Evolutionary conservation across 2,329 filamentous ascomycete species (phyloP).

Genomic region (Gnomoniopsis sp.): DNA sequence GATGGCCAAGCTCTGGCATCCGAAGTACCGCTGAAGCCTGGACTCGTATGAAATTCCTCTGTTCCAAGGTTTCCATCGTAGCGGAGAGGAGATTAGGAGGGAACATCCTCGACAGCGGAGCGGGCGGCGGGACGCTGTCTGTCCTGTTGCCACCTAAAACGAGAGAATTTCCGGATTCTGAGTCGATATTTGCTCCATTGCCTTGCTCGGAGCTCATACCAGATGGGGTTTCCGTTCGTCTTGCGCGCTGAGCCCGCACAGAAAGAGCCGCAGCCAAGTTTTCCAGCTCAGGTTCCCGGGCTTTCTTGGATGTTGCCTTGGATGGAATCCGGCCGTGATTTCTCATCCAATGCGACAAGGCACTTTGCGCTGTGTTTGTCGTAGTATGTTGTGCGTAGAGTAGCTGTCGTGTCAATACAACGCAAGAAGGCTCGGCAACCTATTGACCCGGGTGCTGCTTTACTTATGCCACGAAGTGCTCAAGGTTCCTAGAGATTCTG

Average conservation of each 20-base stretch:
- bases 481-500: no score
- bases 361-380: neutral
- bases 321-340: neutral
- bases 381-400: neutral
- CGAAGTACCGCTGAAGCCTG: no score
- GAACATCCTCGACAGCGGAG: slow-evolving; percentile 4
- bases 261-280: no score
- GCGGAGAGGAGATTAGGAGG: neutral
- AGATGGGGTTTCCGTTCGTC: no score
- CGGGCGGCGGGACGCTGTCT: neutral
- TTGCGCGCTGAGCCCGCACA: no score
- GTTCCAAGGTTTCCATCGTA: neutral
- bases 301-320: neutral
- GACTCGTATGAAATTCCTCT: no score
- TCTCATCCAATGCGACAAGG: neutral
- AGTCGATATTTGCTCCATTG: no score
- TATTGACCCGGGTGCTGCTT: no score
- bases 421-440: no score
- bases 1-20: neutral
- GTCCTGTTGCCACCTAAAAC: neutral
- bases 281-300: no score
- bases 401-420: neutral
- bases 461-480: no score
- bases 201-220: no score
- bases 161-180: neutral